phyloP scores from a whole-genome alignment of 306 rosid species.

The Adenanthera pavonina region DNA sequence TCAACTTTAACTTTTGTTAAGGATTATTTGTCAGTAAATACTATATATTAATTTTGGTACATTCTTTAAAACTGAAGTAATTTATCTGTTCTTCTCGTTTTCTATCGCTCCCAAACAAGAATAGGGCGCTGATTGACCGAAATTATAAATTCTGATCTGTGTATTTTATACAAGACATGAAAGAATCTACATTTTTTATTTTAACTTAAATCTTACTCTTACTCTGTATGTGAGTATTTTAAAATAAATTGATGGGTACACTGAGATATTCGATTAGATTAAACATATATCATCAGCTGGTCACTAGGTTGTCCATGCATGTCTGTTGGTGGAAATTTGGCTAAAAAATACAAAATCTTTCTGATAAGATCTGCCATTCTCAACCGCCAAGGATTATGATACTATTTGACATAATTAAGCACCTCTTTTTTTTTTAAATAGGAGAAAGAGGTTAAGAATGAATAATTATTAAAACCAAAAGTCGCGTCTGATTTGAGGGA shows the following conservation, averaged over 20 bases:
- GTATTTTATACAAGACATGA: neutral
- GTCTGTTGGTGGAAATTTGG: constrained; percentile 39
- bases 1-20: neutral
- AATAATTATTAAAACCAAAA: constrained; percentile 36
- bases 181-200: neutral
- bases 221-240: neutral
- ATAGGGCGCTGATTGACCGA: neutral
- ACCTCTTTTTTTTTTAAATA: neutral
- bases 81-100: neutral
- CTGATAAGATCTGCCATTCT: constrained; percentile 53
- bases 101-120: neutral
- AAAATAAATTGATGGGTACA: neutral
- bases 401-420: constrained; percentile 18
- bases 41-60: neutral
- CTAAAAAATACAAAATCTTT: constrained; percentile 35
- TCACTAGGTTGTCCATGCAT: constrained; percentile 33
- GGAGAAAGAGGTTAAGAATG: constrained; percentile 1
- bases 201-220: neutral
- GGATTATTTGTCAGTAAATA: neutral
- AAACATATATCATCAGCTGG: neutral
- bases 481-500: constrained; percentile 26
- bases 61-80: neutral
- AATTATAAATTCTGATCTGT: neutral
- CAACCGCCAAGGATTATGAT: constrained; percentile 36
- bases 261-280: neutral